phyloP scores from a whole-genome alignment of 768 basidiomycete genomes.

The Naganishia friedmannii region DNA sequence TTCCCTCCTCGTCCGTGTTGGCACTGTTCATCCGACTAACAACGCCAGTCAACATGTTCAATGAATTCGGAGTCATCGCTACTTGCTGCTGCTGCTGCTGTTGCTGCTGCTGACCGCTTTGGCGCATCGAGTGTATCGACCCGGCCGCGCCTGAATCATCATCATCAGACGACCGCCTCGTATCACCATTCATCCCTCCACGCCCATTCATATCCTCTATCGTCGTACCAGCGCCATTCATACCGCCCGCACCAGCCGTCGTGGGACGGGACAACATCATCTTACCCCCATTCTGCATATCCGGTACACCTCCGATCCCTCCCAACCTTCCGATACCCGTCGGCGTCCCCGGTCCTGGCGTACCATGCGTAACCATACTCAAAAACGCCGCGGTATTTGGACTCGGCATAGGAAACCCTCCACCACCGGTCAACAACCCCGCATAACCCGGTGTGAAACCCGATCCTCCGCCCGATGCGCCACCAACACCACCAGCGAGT shows the following conservation, averaged over 20 bases:
- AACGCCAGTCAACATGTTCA: constrained; percentile 76
- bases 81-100: constrained; percentile 30
- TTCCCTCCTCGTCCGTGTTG: neutral
- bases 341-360: constrained; percentile 32
- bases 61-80: constrained; percentile 64
- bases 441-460: constrained; percentile 75
- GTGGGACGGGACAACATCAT: constrained; percentile 33
- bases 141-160: neutral
- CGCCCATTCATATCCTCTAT: too few relatives aligned
- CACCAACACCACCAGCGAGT: constrained; percentile 65
- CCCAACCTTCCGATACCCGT: neutral
- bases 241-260: constrained; percentile 4
- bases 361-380: constrained; percentile 76
- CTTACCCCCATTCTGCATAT: constrained; percentile 9
- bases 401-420: constrained; percentile 70
- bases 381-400: constrained; percentile 90
- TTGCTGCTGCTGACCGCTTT: constrained; percentile 37
- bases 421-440: constrained; percentile 54
- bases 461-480: constrained; percentile 70
- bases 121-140: neutral
- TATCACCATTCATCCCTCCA: constrained; percentile 10
- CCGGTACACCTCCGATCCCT: neutral
- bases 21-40: constrained; percentile 58
- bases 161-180: constrained; percentile 3
- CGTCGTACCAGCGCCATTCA: neutral